phyloP scores from a whole-genome alignment of 768 basidiomycete genomes.

The Russula griseocarnosa region DNA sequence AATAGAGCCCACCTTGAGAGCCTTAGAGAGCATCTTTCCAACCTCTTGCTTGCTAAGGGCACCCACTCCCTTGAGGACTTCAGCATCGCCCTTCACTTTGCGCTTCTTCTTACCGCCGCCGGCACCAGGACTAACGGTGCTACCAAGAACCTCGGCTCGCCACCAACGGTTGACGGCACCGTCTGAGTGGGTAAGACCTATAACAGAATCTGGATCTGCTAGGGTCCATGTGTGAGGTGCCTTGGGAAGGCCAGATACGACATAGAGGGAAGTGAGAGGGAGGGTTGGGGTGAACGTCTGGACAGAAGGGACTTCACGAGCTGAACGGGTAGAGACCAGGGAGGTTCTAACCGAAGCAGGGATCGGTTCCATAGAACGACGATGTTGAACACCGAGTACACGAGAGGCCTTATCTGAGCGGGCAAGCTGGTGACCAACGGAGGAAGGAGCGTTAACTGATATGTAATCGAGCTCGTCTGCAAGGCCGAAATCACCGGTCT shows the following conservation, averaged over 20 bases:
- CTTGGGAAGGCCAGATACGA: slow-evolving; percentile 85
- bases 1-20: slow-evolving; percentile 63
- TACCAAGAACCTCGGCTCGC: slow-evolving; percentile 87
- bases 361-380: slow-evolving; percentile 80
- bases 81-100: slow-evolving; percentile 56
- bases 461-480: slow-evolving; percentile 76
- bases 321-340: slow-evolving; percentile 71
- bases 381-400: slow-evolving; percentile 70
- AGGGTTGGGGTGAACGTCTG: slow-evolving; percentile 65
- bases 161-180: slow-evolving; percentile 87
- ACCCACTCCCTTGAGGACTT: slow-evolving; percentile 69
- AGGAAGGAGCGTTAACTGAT: slow-evolving; percentile 40
- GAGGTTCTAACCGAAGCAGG: slow-evolving; percentile 73
- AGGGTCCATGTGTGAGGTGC: slow-evolving; percentile 88
- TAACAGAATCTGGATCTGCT: slow-evolving; percentile 76
- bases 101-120: slow-evolving; percentile 71
- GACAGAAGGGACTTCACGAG: slow-evolving; percentile 51
- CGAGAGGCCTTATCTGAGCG: slow-evolving; percentile 73
- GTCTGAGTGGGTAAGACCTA: slow-evolving; percentile 77
- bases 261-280: slow-evolving; percentile 79
- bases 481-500: slow-evolving; percentile 42
- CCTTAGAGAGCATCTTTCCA: slow-evolving; percentile 86
- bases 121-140: slow-evolving; percentile 79
- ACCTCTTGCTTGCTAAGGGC: slow-evolving; percentile 83
- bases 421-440: slow-evolving; percentile 35